Evolutionary conservation across 345 rosid genomes (phyloP).

Genomic region (Lumnitzera littorea): DNA sequence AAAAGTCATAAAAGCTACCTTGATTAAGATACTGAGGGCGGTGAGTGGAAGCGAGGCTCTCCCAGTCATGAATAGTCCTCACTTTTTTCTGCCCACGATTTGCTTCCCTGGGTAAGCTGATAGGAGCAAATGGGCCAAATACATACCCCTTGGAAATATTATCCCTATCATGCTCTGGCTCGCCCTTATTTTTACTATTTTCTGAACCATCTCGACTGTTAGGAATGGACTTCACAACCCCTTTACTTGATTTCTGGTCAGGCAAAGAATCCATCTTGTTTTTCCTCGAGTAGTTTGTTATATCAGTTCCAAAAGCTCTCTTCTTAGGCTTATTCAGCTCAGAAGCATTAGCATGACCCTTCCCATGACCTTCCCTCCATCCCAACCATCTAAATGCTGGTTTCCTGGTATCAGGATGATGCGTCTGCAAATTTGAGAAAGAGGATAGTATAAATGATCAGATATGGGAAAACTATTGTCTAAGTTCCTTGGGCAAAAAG

Average conservation of each 20-base stretch:
- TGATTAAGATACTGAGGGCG: slow-evolving; percentile 46
- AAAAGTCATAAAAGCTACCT: slow-evolving; percentile 27
- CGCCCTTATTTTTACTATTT: slow-evolving; percentile 7
- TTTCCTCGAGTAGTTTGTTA: slow-evolving; percentile 44
- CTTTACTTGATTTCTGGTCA: slow-evolving; percentile 17
- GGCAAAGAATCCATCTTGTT: slow-evolving; percentile 17
- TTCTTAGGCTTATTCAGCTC: slow-evolving; percentile 34
- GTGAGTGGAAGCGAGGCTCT: slow-evolving; percentile 35
- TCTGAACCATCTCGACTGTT: slow-evolving; percentile 8
- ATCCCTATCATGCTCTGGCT: slow-evolving; percentile 13
- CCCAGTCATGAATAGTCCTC: slow-evolving; percentile 25
- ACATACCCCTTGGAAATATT: slow-evolving; percentile 30
- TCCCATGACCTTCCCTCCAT: slow-evolving; percentile 24
- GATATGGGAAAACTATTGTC: too few relatives aligned
- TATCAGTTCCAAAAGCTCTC: slow-evolving; percentile 48
- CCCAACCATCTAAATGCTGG: slow-evolving; percentile 74
- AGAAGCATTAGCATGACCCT: slow-evolving; percentile 12
- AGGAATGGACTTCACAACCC: slow-evolving; percentile 16
- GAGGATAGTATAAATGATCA: not conserved
- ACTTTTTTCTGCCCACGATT: slow-evolving; percentile 21
- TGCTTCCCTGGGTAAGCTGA: slow-evolving; percentile 1
- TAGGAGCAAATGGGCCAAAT: slow-evolving; percentile 42
- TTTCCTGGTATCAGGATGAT: slow-evolving; percentile 46
- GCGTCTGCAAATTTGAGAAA: slow-evolving; percentile 35
- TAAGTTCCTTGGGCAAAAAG: too few relatives aligned